These are phyloP conservation scores for Parathielavia appendiculata DNA, from an alignment of 495 filamentous ascomycete genomes.

Conservation along the genomic window DNA sequence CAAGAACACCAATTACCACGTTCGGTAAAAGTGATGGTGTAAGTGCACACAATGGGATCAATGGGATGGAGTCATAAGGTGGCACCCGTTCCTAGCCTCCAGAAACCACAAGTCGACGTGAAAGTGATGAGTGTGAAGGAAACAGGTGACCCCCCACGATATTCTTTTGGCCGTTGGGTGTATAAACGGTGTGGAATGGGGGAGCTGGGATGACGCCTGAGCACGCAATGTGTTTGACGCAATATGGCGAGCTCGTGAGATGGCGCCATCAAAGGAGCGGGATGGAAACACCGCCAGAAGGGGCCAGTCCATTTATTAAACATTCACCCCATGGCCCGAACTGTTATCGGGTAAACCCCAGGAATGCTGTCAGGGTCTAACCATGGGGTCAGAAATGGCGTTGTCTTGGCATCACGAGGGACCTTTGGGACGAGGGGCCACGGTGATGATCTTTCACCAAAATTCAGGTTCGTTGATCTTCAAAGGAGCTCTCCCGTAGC, in stretches of 20 bases:
- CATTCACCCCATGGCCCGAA: not conserved
- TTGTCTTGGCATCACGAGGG: slow-evolving; percentile 16
- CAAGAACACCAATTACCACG: slow-evolving; percentile 11
- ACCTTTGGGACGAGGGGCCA: not conserved
- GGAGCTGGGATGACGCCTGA: slow-evolving; percentile 11
- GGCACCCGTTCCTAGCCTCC: not conserved
- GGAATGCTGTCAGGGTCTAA: not conserved
- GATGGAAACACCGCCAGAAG: slow-evolving; percentile 24
- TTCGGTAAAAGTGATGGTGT: slow-evolving; percentile 12
- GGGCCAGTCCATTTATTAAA: slow-evolving; percentile 13
- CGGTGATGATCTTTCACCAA: slow-evolving; percentile 3
- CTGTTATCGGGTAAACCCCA: slow-evolving; percentile 5
- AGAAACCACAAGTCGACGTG: not conserved
- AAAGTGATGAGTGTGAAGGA: not conserved
- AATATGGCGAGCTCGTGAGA: slow-evolving; percentile 14
- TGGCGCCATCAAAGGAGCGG: slow-evolving; percentile 30
- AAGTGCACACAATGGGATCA: slow-evolving; percentile 1
- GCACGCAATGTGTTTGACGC: slow-evolving; percentile 30
- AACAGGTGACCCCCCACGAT: slow-evolving; percentile 10
- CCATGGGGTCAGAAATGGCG: not conserved
- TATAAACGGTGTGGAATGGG: slow-evolving; percentile 11
- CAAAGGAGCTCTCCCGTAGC: not conserved
- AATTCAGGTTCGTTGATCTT: not conserved
- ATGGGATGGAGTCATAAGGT: not conserved
- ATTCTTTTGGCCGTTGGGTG: not conserved